Evolutionary conservation across 2,329 filamentous ascomycete species (phyloP).

Genomic region (Penicillium sp.): DNA sequence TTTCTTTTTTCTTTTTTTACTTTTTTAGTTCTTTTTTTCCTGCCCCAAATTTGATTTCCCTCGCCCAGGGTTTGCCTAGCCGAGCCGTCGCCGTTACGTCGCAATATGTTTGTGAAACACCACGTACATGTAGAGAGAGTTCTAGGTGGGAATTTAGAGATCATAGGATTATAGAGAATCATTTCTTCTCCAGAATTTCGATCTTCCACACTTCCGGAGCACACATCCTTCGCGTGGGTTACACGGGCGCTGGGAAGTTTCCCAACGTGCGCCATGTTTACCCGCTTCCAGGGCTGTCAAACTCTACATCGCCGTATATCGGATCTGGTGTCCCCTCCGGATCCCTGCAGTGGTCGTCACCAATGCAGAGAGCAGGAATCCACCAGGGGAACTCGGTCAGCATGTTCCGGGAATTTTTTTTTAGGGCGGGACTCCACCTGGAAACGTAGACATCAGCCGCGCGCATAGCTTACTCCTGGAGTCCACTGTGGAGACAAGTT

Average conservation of each 20-base stretch:
- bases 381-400: neutral
- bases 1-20: neutral
- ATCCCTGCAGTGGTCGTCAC: constrained; percentile 6
- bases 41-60: neutral
- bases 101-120: constrained; percentile 18
- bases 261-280: neutral
- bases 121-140: neutral
- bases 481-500: constrained; percentile 16
- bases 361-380: neutral
- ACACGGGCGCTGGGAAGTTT: constrained; percentile 12
- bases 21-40: neutral
- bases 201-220: neutral
- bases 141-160: too few relatives aligned
- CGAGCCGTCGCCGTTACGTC: constrained; percentile 22
- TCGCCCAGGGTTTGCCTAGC: constrained; percentile 19
- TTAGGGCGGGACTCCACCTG: neutral
- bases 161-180: neutral
- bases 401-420: constrained; percentile 2
- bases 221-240: constrained; percentile 10
- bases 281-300: neutral
- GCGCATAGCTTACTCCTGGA: constrained; percentile 16
- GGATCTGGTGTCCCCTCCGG: constrained; percentile 5
- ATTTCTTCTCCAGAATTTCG: neutral
- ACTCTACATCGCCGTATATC: neutral
- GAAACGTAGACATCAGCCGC: constrained; percentile 19